Evolutionary conservation across 2,329 filamentous ascomycete genomes (phyloP).

Genomic region (Phialophora chinensis): DNA sequence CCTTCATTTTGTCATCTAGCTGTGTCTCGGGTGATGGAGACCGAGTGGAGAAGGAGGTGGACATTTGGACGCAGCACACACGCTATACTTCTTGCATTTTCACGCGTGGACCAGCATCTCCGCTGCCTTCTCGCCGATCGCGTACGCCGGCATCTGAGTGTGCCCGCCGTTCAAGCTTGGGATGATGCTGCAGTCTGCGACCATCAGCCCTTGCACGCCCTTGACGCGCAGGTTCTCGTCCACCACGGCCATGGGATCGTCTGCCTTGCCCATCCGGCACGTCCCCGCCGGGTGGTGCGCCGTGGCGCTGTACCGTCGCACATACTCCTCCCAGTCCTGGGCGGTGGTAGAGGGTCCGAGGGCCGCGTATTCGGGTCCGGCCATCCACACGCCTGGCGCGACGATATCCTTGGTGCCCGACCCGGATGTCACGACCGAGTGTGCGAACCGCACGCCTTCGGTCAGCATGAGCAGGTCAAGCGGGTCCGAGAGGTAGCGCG

Average conservation of each 20-base stretch:
- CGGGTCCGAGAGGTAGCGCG: conserved; percentile 62
- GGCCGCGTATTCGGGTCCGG: conserved; percentile 49
- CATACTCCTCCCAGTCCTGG: conserved; percentile 64
- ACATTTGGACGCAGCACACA: too few relatives aligned
- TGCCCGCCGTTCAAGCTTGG: conserved; percentile 58
- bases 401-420: conserved; percentile 63
- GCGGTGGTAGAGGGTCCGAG: conserved; percentile 60
- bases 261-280: conserved; percentile 59
- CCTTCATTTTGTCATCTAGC: too few relatives aligned
- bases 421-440: conserved; percentile 65
- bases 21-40: too few relatives aligned
- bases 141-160: conserved; percentile 64
- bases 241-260: conserved; percentile 58
- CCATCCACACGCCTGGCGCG: conserved; percentile 60
- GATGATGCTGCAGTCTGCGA: conserved; percentile 61
- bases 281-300: conserved; percentile 65
- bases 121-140: conserved; percentile 60
- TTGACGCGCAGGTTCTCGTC: conserved; percentile 59
- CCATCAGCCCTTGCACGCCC: conserved; percentile 59
- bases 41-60: too few relatives aligned
- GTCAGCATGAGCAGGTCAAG: conserved; percentile 64
- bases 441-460: conserved; percentile 63
- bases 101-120: conserved; percentile 54
- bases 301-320: conserved; percentile 64
- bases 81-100: neutral